Evolutionary conservation across 225 moss, liverwort and hornwort species (phyloP).

Genomic region (Thuidium tamariscinum): DNA sequence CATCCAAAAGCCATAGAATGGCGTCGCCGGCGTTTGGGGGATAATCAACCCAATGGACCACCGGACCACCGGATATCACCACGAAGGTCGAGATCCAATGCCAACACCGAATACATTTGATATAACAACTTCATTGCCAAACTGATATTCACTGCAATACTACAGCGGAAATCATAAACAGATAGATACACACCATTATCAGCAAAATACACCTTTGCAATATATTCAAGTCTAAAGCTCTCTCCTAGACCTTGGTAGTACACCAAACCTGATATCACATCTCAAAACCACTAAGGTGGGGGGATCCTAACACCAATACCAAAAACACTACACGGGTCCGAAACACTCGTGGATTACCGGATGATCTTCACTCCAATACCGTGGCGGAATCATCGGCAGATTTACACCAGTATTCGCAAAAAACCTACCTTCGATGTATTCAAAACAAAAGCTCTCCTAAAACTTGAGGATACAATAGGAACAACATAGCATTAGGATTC

Average conservation of each 20-base stretch:
- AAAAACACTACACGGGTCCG: too few relatives aligned
- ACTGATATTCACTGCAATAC: not conserved
- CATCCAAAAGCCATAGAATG: too few relatives aligned
- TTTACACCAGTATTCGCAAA: not conserved
- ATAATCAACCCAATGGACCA: not conserved
- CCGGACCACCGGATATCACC: not conserved
- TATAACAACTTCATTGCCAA: not conserved
- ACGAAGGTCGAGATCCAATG: not conserved
- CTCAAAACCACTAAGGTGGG: not conserved
- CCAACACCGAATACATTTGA: not conserved
- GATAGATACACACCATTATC: not conserved
- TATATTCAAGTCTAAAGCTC: not conserved
- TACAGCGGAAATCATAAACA: not conserved
- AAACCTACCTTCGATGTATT: not conserved
- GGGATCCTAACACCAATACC: not conserved
- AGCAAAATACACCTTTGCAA: too few relatives aligned
- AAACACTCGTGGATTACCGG: not conserved
- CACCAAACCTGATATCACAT: not conserved
- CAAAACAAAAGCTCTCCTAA: not conserved
- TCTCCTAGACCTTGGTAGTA: not conserved
- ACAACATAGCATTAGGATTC: not conserved
- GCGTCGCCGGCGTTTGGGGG: too few relatives aligned
- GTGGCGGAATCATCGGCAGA: not conserved
- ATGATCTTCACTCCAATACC: not conserved
- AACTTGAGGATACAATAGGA: not conserved